phyloP scores from a whole-genome alignment of 176 grass and related monocot genomes.

The Tillandsia fasciculata region DNA sequence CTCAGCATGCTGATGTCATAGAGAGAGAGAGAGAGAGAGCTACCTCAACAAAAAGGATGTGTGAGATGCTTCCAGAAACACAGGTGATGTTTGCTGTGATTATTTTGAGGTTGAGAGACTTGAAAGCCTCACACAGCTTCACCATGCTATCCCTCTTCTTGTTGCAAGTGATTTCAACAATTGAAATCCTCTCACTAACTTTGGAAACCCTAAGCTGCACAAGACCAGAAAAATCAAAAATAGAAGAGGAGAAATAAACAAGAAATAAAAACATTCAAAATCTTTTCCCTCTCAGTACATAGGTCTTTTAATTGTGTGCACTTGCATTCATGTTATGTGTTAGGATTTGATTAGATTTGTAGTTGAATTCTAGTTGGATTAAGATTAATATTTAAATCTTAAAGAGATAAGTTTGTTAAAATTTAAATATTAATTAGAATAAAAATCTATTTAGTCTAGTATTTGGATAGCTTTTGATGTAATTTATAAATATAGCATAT shows the following conservation, averaged over 20 bases:
- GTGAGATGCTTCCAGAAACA: constrained; percentile 4
- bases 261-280: no score
- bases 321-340: no score
- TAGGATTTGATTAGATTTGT: no score
- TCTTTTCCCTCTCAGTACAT: neutral
- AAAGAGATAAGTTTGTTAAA: no score
- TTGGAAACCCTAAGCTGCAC: constrained; percentile 14
- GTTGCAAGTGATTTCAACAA: constrained; percentile 20
- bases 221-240: neutral
- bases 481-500: no score
- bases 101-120: constrained; percentile 20
- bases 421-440: no score
- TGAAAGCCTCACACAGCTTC: constrained; percentile 6
- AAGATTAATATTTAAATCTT: no score
- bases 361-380: no score
- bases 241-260: neutral
- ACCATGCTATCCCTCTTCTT: constrained; percentile 17
- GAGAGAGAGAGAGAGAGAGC: neutral
- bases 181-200: constrained; percentile 8
- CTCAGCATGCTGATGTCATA: neutral
- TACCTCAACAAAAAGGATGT: constrained; percentile 27
- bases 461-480: no score
- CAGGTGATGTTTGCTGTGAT: constrained; percentile 21
- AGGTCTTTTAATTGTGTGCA: no score
- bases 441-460: no score